A percentile compares a stretch with the other conserved stretches of the same genome.
These are phyloP conservation scores for Metschnikowia lochheadii DNA, from an alignment of 805 yeast genomes.

Conservation along the genomic window DNA sequence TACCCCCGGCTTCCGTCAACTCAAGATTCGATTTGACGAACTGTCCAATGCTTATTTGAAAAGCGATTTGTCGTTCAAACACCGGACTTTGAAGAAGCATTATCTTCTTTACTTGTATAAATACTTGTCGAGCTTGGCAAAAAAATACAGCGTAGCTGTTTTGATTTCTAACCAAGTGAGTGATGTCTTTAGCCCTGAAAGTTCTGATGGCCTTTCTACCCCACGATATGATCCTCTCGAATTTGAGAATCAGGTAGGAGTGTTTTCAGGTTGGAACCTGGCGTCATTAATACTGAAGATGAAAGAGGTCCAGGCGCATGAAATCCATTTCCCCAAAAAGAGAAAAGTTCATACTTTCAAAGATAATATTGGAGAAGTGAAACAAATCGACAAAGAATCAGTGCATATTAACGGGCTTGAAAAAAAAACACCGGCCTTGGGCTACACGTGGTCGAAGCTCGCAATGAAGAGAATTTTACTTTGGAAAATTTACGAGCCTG, in stretches of 20 bases:
- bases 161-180: constrained; percentile 79
- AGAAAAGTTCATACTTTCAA: neutral
- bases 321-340: neutral
- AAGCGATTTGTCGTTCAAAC: constrained; percentile 13
- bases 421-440: constrained; percentile 16
- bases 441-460: constrained; percentile 19
- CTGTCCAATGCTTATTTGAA: constrained; percentile 18
- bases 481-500: constrained; percentile 15
- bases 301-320: neutral
- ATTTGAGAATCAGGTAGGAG: constrained; percentile 64
- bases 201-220: constrained; percentile 21
- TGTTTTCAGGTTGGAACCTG: constrained; percentile 71
- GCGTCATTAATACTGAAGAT: neutral
- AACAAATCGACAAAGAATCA: no score
- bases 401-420: constrained; percentile 1
- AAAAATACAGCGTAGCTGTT: constrained; percentile 49
- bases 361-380: neutral
- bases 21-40: constrained; percentile 27
- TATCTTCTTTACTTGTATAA: constrained; percentile 43
- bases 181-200: constrained; percentile 36
- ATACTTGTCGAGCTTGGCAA: constrained; percentile 48
- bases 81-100: constrained; percentile 37
- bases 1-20: constrained; percentile 5
- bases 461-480: constrained; percentile 13
- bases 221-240: constrained; percentile 33